Evolutionary conservation across 2,329 filamentous ascomycete genomes (phyloP), one percentile per base, ranked within the genome.

Genomic region (Clonostachys rhizophaga): DNA sequence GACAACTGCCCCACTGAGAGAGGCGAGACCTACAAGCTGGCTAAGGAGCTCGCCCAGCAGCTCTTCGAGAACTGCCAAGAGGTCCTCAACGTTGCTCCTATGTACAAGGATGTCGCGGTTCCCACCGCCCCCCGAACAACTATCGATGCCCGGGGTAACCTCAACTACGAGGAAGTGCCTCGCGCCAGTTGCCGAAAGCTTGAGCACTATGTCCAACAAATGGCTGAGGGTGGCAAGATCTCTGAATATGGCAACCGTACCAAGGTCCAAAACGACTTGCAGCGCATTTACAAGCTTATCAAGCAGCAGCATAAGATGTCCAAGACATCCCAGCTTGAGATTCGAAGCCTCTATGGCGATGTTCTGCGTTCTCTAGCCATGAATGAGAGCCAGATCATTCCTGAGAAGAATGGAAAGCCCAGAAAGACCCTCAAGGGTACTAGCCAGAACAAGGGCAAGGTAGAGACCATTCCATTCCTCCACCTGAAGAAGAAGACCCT

Each of bases 51-150:
- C 20, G 92, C 90, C 35, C 79, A 89, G 62, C 89, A 95, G 71
- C 85, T 99, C 47, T 95, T 99, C 57, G 89, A 96, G 66, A 99
- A 99, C 74, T 97, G 94, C 76, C 91, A 87, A 65, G 94, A 99
- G 30, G 91, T 96, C 16, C 75, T 99, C 47, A 78, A 87, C 47
- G 79, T 85, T 42, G 75, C 91, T 14, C 94, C 94, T 5, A 89
- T 91, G 34, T 99, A 94, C 79, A 99, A 97, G 75, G 94, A 99
- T 66, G 94, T 99, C 44, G 84, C 87, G 18, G 68, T 97, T 40
- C 94, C 94, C 30, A 97, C 94, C 14, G 94, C 88, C 4, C 94
- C 94, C 36, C 86, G 89, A 55, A 95, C 95, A 12, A 91, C 85
- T n/a, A 84, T 99, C 44, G 92, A 97, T 64, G 83, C 87, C 47